These are phyloP conservation scores for Oldenlandia corymbosa DNA, from an alignment of 257 asterid species.

Conservation along the genomic window DNA sequence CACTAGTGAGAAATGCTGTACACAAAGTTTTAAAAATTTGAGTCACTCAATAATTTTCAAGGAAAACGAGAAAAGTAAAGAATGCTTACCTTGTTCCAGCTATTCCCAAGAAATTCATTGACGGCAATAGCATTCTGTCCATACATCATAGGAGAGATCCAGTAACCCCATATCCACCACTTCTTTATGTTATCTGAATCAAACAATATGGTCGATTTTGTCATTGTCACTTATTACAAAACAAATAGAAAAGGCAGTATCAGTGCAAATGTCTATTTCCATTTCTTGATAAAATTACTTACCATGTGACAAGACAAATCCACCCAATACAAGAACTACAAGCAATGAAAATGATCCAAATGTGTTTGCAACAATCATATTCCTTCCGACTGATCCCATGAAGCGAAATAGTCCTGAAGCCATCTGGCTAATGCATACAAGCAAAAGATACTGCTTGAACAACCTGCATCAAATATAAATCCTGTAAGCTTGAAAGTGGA, in stretches of 20 bases:
- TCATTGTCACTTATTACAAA: not conserved
- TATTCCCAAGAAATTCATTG: slow-evolving; percentile 76
- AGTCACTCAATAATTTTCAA: not conserved
- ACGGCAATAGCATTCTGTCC: slow-evolving; percentile 85
- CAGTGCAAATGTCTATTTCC: not conserved
- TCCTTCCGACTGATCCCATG: slow-evolving; percentile 80
- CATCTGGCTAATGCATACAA: slow-evolving; percentile 81
- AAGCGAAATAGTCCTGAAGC: slow-evolving; percentile 80
- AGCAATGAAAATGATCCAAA: slow-evolving; percentile 83
- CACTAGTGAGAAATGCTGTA: not conserved
- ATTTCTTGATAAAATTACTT: not conserved
- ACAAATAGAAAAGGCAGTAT: not conserved
- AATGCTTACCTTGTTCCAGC: slow-evolving; percentile 48
- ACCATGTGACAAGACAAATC: slow-evolving; percentile 87
- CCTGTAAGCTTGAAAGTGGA: not conserved
- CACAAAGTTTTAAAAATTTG: not conserved
- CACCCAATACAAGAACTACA: slow-evolving; percentile 82
- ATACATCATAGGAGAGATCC: slow-evolving; percentile 92
- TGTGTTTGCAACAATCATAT: slow-evolving; percentile 83
- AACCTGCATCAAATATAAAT: slow-evolving; percentile 40
- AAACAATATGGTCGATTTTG: not conserved
- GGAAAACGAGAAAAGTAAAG: slow-evolving; percentile 14
- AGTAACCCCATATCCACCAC: slow-evolving; percentile 99
- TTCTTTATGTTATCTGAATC: slow-evolving; percentile 17
- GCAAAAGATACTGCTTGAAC: slow-evolving; percentile 53